Base-by-base conservation (phyloP, 2,329 filamentous ascomycete species). In the Penicillium sp. region DNA sequence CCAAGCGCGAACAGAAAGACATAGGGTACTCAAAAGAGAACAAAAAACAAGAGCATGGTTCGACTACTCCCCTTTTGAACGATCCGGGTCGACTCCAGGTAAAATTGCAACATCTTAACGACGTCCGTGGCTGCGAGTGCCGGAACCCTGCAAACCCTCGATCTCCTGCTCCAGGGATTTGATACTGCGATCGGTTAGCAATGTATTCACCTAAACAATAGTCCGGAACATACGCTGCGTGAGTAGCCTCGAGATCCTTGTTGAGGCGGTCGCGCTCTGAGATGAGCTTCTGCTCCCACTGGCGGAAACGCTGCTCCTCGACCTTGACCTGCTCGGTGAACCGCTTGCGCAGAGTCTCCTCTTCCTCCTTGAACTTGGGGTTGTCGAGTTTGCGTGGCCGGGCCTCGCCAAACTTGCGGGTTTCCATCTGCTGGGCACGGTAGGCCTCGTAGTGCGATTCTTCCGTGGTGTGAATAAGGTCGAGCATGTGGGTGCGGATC, bases 291-390 rank as follows among this genome's bases (percentile, higher is more conserved):
- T 99, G 94, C 82, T 99, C 94, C 94, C 94, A 99, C 80, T 96
- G 89, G 78, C 95, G 87, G 88, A 99, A 99, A 65, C 94, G 88
- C 82, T 96, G 91, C 81, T 99, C 94, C 83, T 99, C 95, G 72
- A 99, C 90, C 90, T 99, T 99, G 82, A 99, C 94, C 78, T 99
- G 94, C 82, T 99, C 94, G 67, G 94, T 99, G 81, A 99, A 99
- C 68, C 95, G 87, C 87, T 99, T 99, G 80, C 94, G 88, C 64
- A 99, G 87, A 60, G 90, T 90, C 84, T 99, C 94, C 75, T 99
- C 94, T 79, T 99, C 94, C 77, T 99, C 94, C 86, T 99, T 99
- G 86, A 97, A 99, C 84, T 99, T 99, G 80, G 94, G 94, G 84
- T 99, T 99, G 82, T 99, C 94, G 69, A 99, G 84, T 86, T 99